Base-by-base conservation (phyloP, 1,284 basidiomycete species). In the Ustilago crameri region DNA sequence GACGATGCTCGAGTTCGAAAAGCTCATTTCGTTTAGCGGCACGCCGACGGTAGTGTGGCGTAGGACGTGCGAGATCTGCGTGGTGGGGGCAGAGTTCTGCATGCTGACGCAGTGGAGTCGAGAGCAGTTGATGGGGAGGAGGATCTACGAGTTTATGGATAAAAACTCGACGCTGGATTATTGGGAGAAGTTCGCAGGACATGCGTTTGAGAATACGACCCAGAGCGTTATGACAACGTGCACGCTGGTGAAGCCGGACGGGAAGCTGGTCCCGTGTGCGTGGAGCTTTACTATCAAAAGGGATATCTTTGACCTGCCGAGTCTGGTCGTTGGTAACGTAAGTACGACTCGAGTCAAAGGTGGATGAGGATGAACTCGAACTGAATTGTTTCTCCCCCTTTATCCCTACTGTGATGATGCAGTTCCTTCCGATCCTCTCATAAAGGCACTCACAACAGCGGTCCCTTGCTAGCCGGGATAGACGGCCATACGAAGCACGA, bases 41-140 rank as follows among this genome's bases (percentile, higher is more conserved):
- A 98, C 96, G n/a, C 96, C 95, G 2, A 98, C 95, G 0, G 93
- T 96, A n/a, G 92, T 97, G 2, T 98, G 95, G 95, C 90, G 95
- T 30, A 87, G 95, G 48, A 98, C 96, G 17, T 95, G 95, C 80
- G 96, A 98, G 85, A 93, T 98, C 37, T 95, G 93, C 80, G 89
- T 96, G 42, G 95, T 95, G 43, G 94, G 95, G 0, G 91, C 93
- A 2, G 95, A 98, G 85, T 98, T 98, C 82, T 93, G 91, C 83
- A 91, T 93, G 87, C 87, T 98, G 63, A 94, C 93, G 1, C 78
- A 82, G 42, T 82, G 81, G 80, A 59, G 64, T 27, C 65, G 75
- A 20, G 80, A 83, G 8, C 63, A 79, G 51, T 52, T 83, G 44
- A 51, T 82, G 50, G 81, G 81, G 22, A 64, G 76, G 32, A 73